Conservation (phyloP, 805 yeast genomes). For the Hanseniaspora jakobsenii region DNA sequence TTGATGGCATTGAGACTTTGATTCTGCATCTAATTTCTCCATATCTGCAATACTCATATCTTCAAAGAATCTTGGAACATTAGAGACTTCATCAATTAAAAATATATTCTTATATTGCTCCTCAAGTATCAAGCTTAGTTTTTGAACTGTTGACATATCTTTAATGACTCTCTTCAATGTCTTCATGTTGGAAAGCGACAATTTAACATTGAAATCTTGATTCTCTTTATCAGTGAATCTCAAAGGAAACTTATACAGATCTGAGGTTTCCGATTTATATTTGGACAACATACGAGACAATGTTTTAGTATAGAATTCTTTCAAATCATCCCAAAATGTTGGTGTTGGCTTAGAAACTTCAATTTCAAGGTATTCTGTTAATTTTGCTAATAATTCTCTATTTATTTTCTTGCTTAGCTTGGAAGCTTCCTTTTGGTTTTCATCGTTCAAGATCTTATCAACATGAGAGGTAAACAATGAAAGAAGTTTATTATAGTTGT, state of each 20-base stretch:
- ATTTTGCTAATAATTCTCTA: conserved; percentile 36
- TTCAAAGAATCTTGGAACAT: conserved; percentile 53
- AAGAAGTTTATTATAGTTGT: not conserved
- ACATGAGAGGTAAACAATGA: not conserved
- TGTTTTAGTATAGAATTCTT: conserved; percentile 33
- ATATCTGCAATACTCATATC: conserved; percentile 7
- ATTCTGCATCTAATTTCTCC: conserved; percentile 7
- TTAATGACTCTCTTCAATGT: conserved; percentile 61
- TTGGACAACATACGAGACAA: conserved; percentile 24
- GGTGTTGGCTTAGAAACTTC: conserved; percentile 39
- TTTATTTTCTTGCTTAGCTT: conserved; percentile 33
- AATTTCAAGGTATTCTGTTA: conserved; percentile 42
- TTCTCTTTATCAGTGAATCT: conserved; percentile 43
- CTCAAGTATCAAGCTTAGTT: conserved; percentile 51
- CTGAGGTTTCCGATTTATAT: conserved; percentile 18
- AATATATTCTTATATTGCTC: conserved; percentile 74
- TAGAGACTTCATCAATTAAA: conserved; percentile 61
- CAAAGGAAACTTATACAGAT: conserved; percentile 46
- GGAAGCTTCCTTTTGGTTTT: conserved; percentile 33
- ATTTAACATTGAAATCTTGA: conserved; percentile 23
- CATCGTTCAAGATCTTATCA: conserved; percentile 24
- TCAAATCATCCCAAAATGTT: conserved; percentile 51
- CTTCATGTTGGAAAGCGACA: conserved; percentile 35
- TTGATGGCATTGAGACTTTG: conserved; percentile 32
- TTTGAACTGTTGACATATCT: conserved; percentile 55